Base-by-base conservation (phyloP, 148 eudicot species). In the Vaccinium darrowii region DNA sequence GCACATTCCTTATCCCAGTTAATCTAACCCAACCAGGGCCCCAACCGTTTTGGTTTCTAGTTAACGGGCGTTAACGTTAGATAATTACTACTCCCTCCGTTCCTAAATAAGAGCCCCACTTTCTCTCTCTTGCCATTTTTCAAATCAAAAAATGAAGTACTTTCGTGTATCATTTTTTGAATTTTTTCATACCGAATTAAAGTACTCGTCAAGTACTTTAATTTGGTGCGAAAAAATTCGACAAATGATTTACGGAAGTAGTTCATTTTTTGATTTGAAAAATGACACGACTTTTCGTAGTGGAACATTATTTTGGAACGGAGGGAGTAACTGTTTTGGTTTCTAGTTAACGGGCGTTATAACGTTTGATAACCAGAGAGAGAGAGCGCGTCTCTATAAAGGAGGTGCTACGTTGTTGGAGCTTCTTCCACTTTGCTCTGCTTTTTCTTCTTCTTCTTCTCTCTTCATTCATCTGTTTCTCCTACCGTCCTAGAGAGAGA, bases 61-160 rank as follows among this genome's bases (percentile, higher is more conserved):
- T 81, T 84, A 84, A 84, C 86, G 60, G 82, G 82, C 86, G 82
- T 84, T 78, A 82, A 82, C 85, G 82, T 65, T 33, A 33, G 36
- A 33, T 33, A 33, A 33, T 36, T 36, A 33, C 76, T 4, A n/a
- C n/a, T n/a, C n/a, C n/a, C n/a, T n/a, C n/a, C n/a, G n/a, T n/a
- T n/a, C n/a, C n/a, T n/a, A n/a, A n/a, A n/a, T n/a, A n/a, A n/a
- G n/a, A n/a, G n/a, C n/a, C n/a, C n/a, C n/a, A n/a, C n/a, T n/a
- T n/a, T n/a, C n/a, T n/a, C n/a, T n/a, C n/a, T n/a, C n/a, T n/a
- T n/a, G n/a, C n/a, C n/a, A n/a, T n/a, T n/a, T n/a, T n/a, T n/a
- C n/a, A n/a, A n/a, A n/a, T n/a, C n/a, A n/a, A n/a, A n/a, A n/a
- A n/a, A n/a, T n/a, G n/a, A n/a, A n/a, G n/a, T n/a, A n/a, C n/a